Evolutionary conservation across 331 rosid genomes (phyloP).

Genomic region (Quercus lobata): DNA sequence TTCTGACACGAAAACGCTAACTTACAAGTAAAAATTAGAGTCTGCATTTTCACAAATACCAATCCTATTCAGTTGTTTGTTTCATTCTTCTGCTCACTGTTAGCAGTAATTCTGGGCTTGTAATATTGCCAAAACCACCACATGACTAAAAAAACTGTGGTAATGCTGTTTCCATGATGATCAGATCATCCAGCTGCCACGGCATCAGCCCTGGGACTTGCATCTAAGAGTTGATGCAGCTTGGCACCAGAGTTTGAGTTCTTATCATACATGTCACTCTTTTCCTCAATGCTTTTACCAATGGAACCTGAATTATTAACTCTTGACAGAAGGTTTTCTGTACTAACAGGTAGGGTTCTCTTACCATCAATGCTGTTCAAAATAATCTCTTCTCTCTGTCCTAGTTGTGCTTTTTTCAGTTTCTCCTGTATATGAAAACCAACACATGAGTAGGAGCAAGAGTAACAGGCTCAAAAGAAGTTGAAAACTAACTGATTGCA

Average conservation of each 20-base stretch:
- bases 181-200: constrained; percentile 92
- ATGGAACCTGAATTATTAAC: constrained; percentile 58
- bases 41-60: constrained; percentile 31
- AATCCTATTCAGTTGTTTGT: constrained; percentile 40
- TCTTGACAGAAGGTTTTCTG: constrained; percentile 72
- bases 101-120: constrained; percentile 84
- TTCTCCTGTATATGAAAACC: constrained; percentile 52
- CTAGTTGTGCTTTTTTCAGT: constrained; percentile 53
- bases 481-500: not conserved
- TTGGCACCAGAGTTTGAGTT: constrained; percentile 67
- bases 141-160: constrained; percentile 37
- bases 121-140: constrained; percentile 97
- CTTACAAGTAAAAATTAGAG: constrained; percentile 44
- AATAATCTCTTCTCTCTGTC: constrained; percentile 45
- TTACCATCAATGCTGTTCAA: constrained; percentile 48
- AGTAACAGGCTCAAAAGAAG: not conserved
- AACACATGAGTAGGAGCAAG: constrained; percentile 4
- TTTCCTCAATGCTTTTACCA: constrained; percentile 52
- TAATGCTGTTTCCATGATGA: constrained; percentile 16
- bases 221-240: constrained; percentile 82
- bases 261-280: constrained; percentile 55
- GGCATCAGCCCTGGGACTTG: constrained; percentile 80
- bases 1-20: constrained; percentile 22
- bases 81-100: constrained; percentile 47
- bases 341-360: constrained; percentile 52